Percentiles rank a stretch among this genome's conserved stretches.
Conservation (phyloP, 1,284 basidiomycete species). For the Sparassis latifolia region DNA sequence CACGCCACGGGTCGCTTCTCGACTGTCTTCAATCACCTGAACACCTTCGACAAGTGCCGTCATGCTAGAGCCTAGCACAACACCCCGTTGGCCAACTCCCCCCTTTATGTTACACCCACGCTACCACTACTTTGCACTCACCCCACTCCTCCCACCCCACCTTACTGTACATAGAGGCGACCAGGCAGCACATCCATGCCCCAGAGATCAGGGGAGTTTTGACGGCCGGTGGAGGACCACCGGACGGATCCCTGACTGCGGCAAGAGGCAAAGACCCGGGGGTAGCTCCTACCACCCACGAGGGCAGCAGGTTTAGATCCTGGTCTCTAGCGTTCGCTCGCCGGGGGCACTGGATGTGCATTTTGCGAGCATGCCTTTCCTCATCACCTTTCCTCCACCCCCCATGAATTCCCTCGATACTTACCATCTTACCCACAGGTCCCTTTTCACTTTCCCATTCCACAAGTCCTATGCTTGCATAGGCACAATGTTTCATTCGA, state of each 20-base stretch:
- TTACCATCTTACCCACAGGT: background rate
- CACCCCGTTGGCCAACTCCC: background rate
- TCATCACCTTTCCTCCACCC: background rate
- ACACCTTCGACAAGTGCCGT: background rate
- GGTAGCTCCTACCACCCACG: background rate
- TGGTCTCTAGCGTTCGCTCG: background rate
- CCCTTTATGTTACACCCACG: background rate
- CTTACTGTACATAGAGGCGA: background rate
- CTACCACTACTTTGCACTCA: background rate
- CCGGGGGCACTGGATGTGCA: background rate
- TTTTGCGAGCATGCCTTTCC: background rate
- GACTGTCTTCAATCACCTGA: background rate
- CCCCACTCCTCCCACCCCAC: background rate
- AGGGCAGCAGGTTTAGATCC: background rate
- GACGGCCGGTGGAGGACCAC: background rate
- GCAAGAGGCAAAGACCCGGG: background rate
- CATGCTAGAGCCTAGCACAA: background rate
- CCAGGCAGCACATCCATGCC: no score
- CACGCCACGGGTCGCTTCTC: constrained; percentile 6
- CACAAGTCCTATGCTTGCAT: no score
- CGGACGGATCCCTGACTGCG: background rate
- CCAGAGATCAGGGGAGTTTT: background rate
- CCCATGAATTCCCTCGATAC: background rate
- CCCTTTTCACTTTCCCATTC: no score
- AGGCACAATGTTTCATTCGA: background rate